Evolutionary conservation across 192 early-diverging fungal species (phyloP).

Genomic region (Backusella morwellensis): DNA sequence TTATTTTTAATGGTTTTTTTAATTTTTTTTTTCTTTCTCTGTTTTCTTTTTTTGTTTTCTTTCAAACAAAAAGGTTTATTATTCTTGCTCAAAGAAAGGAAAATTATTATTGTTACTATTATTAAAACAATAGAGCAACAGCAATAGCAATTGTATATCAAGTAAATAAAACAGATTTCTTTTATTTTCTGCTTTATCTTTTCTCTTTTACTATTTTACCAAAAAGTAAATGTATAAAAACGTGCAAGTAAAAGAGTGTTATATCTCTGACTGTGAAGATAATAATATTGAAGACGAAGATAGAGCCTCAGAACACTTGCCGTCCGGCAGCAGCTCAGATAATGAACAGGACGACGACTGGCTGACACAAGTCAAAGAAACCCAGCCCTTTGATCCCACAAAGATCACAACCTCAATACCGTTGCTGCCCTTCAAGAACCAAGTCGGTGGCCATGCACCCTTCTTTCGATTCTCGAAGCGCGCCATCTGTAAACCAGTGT

Average conservation of each 20-base stretch:
- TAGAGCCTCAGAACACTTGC: neutral
- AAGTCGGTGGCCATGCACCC: constrained; percentile 93
- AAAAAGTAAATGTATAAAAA: neutral
- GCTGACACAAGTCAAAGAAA: neutral
- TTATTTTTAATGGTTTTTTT: neutral
- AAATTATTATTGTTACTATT: neutral
- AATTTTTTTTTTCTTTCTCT: neutral
- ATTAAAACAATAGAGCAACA: neutral
- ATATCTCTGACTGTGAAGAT: constrained; percentile 16
- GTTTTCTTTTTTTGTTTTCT: neutral
- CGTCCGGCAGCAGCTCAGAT: neutral
- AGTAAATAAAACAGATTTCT: neutral
- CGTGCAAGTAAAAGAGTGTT: neutral
- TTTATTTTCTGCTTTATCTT: neutral
- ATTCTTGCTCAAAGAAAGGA: neutral
- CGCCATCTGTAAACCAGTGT: constrained; percentile 94
- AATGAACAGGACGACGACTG: neutral
- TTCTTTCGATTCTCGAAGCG: constrained; percentile 94
- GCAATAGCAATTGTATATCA: neutral
- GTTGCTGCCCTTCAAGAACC: constrained; percentile 74
- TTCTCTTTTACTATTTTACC: neutral
- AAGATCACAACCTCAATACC: constrained; percentile 50
- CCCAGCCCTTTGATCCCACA: constrained; percentile 29
- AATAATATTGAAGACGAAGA: constrained; percentile 9
- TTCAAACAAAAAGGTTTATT: neutral